A percentile compares a stretch with the other conserved stretches of the same genome.
Conservation (phyloP, 768 basidiomycete genomes). For the Mycena albidolilacea region DNA sequence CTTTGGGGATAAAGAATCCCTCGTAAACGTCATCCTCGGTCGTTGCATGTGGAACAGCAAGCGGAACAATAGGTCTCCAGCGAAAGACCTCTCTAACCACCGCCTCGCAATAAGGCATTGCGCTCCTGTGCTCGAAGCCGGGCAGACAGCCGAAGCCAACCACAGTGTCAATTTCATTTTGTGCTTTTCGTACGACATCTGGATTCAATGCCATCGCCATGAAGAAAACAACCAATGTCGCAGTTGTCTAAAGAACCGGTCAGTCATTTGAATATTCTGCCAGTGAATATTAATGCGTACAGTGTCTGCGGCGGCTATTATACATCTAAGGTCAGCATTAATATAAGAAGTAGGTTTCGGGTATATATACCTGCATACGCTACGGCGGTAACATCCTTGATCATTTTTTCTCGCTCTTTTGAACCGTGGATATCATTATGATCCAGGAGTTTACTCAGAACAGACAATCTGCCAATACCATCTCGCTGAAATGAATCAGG, state of each 20-base stretch:
- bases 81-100: constrained; percentile 45
- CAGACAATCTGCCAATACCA: constrained; percentile 20
- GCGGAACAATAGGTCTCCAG: constrained; percentile 40
- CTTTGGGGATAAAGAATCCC: constrained; percentile 37
- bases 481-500: constrained; percentile 5
- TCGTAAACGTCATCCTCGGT: constrained; percentile 35
- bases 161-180: constrained; percentile 27
- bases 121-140: constrained; percentile 26
- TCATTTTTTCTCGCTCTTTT: constrained; percentile 3
- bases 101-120: constrained; percentile 45
- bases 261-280: not conserved
- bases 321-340: not conserved
- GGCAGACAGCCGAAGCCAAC: constrained; percentile 16
- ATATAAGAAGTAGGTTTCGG: not conserved
- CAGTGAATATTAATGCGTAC: constrained; percentile 16
- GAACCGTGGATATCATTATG: not conserved
- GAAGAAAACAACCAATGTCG: constrained; percentile 12
- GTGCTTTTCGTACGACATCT: constrained; percentile 14
- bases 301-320: constrained; percentile 39
- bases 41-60: constrained; percentile 35
- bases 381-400: constrained; percentile 10
- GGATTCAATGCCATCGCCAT: constrained; percentile 25
- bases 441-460: constrained; percentile 12
- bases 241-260: constrained; percentile 11
- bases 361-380: constrained; percentile 16